These are phyloP conservation scores for Begonia fuchsioides DNA, from an alignment of 306 rosid genomes.

Conservation along the genomic window DNA sequence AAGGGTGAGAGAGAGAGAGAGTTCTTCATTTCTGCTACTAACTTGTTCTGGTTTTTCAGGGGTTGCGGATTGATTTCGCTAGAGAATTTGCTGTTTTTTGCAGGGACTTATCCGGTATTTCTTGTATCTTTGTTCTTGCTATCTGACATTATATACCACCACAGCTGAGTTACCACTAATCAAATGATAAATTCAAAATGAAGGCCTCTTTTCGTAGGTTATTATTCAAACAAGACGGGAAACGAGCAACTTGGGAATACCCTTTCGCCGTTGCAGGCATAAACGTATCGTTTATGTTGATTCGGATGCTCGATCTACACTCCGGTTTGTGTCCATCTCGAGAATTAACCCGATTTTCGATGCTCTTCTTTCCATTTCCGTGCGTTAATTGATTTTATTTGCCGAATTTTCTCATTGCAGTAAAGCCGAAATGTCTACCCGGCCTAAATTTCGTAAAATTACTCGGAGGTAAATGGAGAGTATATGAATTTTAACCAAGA, in stretches of 20 bases:
- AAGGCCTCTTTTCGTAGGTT: conserved; percentile 92
- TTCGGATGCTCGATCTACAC: conserved; percentile 72
- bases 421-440: conserved; percentile 67
- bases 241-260: conserved; percentile 86
- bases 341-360: background rate
- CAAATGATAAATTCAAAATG: conserved; percentile 49
- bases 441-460: conserved; percentile 66
- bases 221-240: conserved; percentile 67
- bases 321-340: conserved; percentile 33
- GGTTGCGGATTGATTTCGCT: conserved; percentile 86
- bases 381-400: conserved; percentile 4
- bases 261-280: conserved; percentile 98
- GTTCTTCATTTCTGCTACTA: background rate
- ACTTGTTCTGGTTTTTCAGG: conserved; percentile 21
- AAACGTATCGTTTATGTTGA: conserved; percentile 77
- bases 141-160: conserved; percentile 7
- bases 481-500: conserved; percentile 2
- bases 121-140: conserved; percentile 13
- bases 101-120: conserved; percentile 75
- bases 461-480: conserved; percentile 51
- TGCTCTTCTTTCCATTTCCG: background rate
- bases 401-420: conserved; percentile 22
- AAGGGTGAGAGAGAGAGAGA: conserved; percentile 2
- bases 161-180: conserved; percentile 44
- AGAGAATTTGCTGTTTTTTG: conserved; percentile 70